Evolutionary conservation across 768 basidiomycete species (phyloP).

Genomic region (Amanita polypyramis): DNA sequence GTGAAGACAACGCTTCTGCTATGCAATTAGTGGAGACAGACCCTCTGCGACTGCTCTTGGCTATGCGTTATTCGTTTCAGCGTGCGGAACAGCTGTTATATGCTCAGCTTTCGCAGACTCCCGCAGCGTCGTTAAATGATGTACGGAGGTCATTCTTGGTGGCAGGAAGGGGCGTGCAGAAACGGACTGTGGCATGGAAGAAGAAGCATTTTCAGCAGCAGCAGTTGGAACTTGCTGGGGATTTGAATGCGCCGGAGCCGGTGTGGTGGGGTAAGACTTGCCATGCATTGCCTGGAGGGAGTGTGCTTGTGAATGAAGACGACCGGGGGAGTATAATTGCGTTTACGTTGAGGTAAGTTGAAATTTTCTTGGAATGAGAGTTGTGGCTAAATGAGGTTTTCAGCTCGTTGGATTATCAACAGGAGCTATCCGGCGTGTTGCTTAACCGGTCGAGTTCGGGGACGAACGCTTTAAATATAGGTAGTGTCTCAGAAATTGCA

Average conservation of each 20-base stretch:
- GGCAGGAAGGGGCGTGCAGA: constrained; percentile 40
- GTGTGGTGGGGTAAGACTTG: constrained; percentile 55
- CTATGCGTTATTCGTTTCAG: constrained; percentile 48
- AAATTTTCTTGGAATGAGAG: background rate
- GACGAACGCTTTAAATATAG: background rate
- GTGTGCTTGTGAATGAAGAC: constrained; percentile 54
- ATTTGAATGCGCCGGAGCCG: constrained; percentile 33
- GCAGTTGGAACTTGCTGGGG: constrained; percentile 16
- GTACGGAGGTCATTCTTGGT: constrained; percentile 47
- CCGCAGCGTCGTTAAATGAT: constrained; percentile 42
- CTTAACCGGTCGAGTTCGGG: constrained; percentile 16
- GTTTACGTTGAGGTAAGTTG: constrained; percentile 54
- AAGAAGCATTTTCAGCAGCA: constrained; percentile 38
- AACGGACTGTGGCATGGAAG: constrained; percentile 52
- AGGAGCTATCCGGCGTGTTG: constrained; percentile 32
- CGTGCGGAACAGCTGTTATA: constrained; percentile 51
- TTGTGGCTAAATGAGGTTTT: constrained; percentile 4
- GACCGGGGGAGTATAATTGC: constrained; percentile 77
- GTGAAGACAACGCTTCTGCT: background rate
- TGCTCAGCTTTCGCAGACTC: constrained; percentile 37
- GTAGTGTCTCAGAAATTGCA: constrained; percentile 6
- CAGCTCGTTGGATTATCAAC: constrained; percentile 53
- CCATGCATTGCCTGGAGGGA: constrained; percentile 58
- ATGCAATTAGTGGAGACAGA: background rate
- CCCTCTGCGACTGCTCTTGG: constrained; percentile 24